These are phyloP conservation scores for Pharnaceum exiguum DNA, from an alignment of 148 eudicot genomes.

Conservation along the genomic window DNA sequence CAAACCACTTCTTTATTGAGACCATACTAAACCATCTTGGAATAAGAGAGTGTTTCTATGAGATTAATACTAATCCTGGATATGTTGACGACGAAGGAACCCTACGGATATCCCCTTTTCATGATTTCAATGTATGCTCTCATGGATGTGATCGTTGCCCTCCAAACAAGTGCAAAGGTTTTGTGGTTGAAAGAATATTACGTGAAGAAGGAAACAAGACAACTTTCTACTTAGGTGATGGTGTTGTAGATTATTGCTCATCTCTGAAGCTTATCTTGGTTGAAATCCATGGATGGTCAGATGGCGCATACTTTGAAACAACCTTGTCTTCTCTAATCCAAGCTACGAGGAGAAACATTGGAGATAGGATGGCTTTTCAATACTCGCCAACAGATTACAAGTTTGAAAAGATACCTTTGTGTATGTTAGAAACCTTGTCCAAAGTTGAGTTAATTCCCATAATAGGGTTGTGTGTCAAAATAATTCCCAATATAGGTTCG, in stretches of 20 bases:
- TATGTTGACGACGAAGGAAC: conserved; percentile 56
- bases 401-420: too few species aligned
- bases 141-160: conserved; percentile 90
- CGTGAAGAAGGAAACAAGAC: conserved; percentile 16
- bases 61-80: conserved; percentile 71
- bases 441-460: too few species aligned
- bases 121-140: conserved; percentile 47
- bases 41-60: conserved; percentile 49
- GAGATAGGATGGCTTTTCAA: too few species aligned
- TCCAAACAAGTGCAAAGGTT: conserved; percentile 91
- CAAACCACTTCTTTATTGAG: conserved; percentile 73
- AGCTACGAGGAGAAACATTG: too few species aligned
- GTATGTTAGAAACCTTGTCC: too few species aligned
- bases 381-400: too few species aligned
- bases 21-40: conserved; percentile 70
- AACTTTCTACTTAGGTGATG: conserved; percentile 38
- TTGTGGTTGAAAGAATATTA: conserved; percentile 27
- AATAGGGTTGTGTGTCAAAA: too few species aligned
- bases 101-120: conserved; percentile 53
- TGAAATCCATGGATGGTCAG: conserved; percentile 32
- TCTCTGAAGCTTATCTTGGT: conserved; percentile 18
- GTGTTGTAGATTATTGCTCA: conserved; percentile 35
- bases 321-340: conserved; percentile 14
- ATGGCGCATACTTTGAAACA: conserved; percentile 26
- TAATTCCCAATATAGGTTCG: too few species aligned